These are phyloP conservation scores for Podaxis pistillaris DNA, from an alignment of 768 basidiomycete species.

Conservation along the genomic window DNA sequence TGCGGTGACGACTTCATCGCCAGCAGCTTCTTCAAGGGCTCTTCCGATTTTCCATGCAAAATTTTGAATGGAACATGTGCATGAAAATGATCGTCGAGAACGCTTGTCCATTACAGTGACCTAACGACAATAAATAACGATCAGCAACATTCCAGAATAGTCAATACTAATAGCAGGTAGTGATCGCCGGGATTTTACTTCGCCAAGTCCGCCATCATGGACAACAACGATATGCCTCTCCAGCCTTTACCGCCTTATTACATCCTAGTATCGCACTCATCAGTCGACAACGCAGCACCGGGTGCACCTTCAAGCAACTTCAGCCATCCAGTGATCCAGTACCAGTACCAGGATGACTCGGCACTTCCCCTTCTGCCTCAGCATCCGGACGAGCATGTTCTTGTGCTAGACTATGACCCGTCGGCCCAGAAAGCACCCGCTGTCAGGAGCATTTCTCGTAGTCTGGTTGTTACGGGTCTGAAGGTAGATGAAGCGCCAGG, in stretches of 20 bases:
- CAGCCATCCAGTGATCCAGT: slow-evolving; percentile 72
- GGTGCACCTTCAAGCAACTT: slow-evolving; percentile 44
- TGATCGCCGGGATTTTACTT: not conserved
- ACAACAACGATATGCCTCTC: not conserved
- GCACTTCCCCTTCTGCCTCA: slow-evolving; percentile 63
- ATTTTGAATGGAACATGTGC: not conserved
- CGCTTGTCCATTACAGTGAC: not conserved
- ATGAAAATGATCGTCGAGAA: not conserved
- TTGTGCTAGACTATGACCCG: slow-evolving; percentile 73
- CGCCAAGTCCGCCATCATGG: not conserved
- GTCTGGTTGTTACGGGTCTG: slow-evolving; percentile 51
- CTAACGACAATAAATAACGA: slow-evolving; percentile 9
- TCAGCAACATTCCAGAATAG: not conserved
- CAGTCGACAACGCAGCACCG: slow-evolving; percentile 33
- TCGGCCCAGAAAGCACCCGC: slow-evolving; percentile 34
- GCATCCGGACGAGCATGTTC: slow-evolving; percentile 63
- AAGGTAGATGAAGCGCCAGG: slow-evolving; percentile 75
- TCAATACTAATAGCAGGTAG: not conserved
- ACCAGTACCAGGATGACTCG: slow-evolving; percentile 80
- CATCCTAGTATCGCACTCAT: slow-evolving; percentile 62
- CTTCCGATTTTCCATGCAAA: not conserved
- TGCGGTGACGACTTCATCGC: not conserved
- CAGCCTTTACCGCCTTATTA: slow-evolving; percentile 55
- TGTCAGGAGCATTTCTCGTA: slow-evolving; percentile 49
- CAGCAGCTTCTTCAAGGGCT: not conserved